Percentiles rank a stretch among this genome's conserved stretches.
These are phyloP conservation scores for Coprinellus micaceus DNA, from an alignment of 768 basidiomycete species.

Conservation along the genomic window DNA sequence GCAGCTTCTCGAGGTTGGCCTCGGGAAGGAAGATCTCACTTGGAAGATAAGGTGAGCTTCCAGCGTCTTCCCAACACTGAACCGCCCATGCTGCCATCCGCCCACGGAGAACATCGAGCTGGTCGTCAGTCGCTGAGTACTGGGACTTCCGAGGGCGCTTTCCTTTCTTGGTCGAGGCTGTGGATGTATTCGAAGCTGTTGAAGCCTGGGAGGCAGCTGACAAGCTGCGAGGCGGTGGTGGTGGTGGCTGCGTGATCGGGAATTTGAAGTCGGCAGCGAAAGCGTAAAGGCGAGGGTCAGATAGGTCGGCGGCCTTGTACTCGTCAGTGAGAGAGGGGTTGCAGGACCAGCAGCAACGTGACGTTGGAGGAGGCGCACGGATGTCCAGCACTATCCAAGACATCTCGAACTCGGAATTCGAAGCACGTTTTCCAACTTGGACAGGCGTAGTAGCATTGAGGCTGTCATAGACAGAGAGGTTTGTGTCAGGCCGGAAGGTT, in stretches of 20 bases:
- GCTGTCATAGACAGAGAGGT: neutral
- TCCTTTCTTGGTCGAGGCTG: too few species aligned
- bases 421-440: neutral
- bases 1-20: too few species aligned
- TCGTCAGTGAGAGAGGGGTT: neutral
- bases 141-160: too few species aligned
- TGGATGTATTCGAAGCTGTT: neutral
- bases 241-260: neutral
- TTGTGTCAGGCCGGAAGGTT: too few species aligned
- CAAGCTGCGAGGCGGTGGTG: neutral
- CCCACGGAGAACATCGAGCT: too few species aligned
- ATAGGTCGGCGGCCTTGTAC: neutral
- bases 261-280: neutral
- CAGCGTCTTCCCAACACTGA: too few species aligned
- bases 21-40: too few species aligned
- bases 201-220: neutral
- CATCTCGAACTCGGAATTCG: conserved; percentile 3
- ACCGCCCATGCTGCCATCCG: too few species aligned
- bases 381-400: conserved; percentile 10
- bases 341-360: conserved; percentile 6
- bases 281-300: neutral
- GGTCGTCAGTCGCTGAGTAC: too few species aligned
- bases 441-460: neutral
- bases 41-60: too few species aligned
- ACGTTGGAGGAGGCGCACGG: neutral